phyloP scores from a whole-genome alignment of 108 stramenopile genomes.

The Chaetoceros tenuissimus region DNA sequence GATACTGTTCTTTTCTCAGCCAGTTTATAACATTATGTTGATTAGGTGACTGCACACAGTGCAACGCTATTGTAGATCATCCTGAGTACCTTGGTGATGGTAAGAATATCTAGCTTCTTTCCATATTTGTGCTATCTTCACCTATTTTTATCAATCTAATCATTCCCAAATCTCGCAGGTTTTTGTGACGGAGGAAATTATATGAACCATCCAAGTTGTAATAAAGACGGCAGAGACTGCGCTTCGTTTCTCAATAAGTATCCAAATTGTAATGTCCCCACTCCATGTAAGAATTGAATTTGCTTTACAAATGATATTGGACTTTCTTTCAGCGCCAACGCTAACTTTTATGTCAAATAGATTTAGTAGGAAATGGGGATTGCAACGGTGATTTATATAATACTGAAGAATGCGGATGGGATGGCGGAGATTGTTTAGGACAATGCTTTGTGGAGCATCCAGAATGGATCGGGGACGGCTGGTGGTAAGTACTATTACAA shows the following conservation, averaged over 20 bases:
- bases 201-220: not conserved
- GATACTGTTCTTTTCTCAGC: too few species aligned
- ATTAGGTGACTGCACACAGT: constrained; percentile 24
- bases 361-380: too few species aligned
- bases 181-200: not conserved
- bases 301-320: not conserved
- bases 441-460: too few species aligned
- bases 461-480: too few species aligned
- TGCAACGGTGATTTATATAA: too few species aligned
- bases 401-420: too few species aligned
- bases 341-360: too few species aligned
- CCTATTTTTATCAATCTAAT: not conserved
- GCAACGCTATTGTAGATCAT: not conserved
- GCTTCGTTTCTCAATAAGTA: not conserved
- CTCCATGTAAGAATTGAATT: not conserved
- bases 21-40: too few species aligned
- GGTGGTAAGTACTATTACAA: too few species aligned
- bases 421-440: too few species aligned
- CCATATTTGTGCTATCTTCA: not conserved
- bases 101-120: not conserved
- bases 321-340: too few species aligned
- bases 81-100: not conserved
- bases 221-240: not conserved
- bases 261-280: not conserved
- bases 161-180: not conserved